Conservation (phyloP, 2,329 filamentous ascomycete species). For the Microcyclospora tardicrescens region DNA sequence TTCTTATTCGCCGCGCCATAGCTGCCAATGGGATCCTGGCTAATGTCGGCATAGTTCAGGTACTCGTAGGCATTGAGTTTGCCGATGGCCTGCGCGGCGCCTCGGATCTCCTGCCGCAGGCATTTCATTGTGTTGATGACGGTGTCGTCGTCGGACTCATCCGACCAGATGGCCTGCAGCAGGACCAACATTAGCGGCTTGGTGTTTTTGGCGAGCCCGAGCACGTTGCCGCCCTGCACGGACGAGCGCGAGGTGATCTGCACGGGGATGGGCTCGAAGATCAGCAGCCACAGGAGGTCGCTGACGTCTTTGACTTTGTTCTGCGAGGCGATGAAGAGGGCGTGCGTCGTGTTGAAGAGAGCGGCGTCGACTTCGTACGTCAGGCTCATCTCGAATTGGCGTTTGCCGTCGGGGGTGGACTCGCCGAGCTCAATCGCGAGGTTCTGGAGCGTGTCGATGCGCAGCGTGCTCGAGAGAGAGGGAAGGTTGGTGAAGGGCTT, state of each 20-base stretch:
- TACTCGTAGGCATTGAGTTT: conserved; percentile 5
- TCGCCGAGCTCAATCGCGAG: too few species aligned
- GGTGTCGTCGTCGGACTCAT: conserved; percentile 3
- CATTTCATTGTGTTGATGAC: neutral
- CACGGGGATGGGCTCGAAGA: too few species aligned
- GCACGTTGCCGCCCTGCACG: neutral
- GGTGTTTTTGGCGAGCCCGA: too few species aligned
- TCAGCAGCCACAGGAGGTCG: too few species aligned
- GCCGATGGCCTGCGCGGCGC: neutral
- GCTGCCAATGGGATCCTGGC: conserved; percentile 19
- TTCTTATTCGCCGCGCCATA: conserved; percentile 17
- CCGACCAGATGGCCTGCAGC: neutral
- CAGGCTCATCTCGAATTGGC: conserved; percentile 12
- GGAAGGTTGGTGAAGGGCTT: conserved; percentile 10
- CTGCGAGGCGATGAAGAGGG: too few species aligned
- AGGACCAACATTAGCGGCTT: too few species aligned
- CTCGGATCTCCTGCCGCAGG: neutral
- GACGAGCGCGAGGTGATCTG: neutral
- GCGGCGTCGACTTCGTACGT: conserved; percentile 4
- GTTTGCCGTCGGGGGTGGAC: conserved; percentile 2
- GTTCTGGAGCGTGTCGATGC: neutral
- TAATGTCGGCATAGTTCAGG: conserved; percentile 20
- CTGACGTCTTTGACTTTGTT: too few species aligned
- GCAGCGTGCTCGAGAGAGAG: neutral
- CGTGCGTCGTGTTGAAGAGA: too few species aligned